These are phyloP conservation scores for Populus tomentosa DNA, from an alignment of 441 rosid species.

Conservation along the genomic window DNA sequence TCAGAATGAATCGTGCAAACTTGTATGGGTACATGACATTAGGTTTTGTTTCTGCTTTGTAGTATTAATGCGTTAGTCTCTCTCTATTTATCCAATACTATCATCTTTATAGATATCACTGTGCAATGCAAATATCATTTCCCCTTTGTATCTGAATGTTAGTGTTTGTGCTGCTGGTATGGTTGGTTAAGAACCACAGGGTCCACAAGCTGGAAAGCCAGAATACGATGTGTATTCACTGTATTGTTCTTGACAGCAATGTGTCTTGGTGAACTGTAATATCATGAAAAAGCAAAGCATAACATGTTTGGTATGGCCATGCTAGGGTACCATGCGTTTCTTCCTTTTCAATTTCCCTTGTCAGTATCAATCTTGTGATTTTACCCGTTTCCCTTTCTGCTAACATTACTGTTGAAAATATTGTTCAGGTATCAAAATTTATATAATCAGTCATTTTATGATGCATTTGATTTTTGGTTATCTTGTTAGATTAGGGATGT, in stretches of 20 bases:
- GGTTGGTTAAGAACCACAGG: too few relatives aligned
- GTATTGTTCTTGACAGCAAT: neutral
- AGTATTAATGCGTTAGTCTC: neutral
- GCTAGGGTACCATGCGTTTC: neutral
- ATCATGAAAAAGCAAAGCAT: neutral
- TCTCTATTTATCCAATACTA: neutral
- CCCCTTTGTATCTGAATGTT: neutral
- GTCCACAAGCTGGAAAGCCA: neutral
- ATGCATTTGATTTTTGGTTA: neutral
- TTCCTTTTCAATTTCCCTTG: neutral
- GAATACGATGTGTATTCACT: neutral
- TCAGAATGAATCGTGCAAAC: neutral
- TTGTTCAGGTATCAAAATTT: too few relatives aligned
- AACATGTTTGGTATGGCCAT: neutral
- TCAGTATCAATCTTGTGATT: neutral
- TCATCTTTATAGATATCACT: neutral
- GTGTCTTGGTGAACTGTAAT: neutral
- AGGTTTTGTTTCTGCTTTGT: neutral
- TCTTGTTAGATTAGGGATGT: neutral
- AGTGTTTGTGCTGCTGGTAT: too few relatives aligned
- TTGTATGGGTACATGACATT: neutral
- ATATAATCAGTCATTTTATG: neutral
- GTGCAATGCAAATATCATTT: neutral
- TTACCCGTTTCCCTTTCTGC: neutral
- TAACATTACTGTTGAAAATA: too few relatives aligned